Evolutionary conservation across 2,329 filamentous ascomycete genomes (phyloP), one percentile per base, ranked within the genome.

Genomic region (Claviceps lovelessii): DNA sequence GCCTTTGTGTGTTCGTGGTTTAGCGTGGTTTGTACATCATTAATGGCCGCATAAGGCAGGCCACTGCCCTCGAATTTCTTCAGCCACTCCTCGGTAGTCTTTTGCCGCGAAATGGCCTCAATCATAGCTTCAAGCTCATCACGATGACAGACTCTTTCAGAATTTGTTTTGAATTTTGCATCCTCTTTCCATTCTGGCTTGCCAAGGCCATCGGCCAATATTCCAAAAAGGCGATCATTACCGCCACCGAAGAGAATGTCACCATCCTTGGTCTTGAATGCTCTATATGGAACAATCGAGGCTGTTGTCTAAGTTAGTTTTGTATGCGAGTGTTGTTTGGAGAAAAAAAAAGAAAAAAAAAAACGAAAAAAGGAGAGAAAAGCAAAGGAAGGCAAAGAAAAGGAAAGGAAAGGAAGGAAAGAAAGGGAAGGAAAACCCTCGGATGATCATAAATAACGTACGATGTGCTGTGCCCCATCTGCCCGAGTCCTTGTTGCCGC

Each of bases 391-490:
- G 2, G n/a, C n/a, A 37, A 37, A 10, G 10, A 2, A 13, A 37
- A 13, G 4, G 11, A 13, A 37, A 10, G 11, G 4, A 13, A 37
- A 37, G 11, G 11, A 37, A 13, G 11, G 11, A 13, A 37, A 37
- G 35, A 4, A 37, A 37, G 11, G 11, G 13, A 37, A 37, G 11
- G 11, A 13, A 37, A 37, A 10, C 9, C 1, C 13, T 7, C 13
- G 37, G 37, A 41, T 23, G 37, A 41, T 29, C 15, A 15, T 29
- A 15, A 33, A 49, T 13, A 13, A 19, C 73, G 71, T 73, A 88
- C 87, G 93, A 75, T 98, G 93, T 47, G 91, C 91, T 4, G 93
- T 98, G 7, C 93, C 93, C 91, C 93, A 97, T 59, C 93, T 79
- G 0, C 93, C 93, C 3, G 83, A 80, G 66, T 98, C 93, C 61